phyloP scores from a whole-genome alignment of 495 filamentous ascomycete species.

The Darksidea phi region DNA sequence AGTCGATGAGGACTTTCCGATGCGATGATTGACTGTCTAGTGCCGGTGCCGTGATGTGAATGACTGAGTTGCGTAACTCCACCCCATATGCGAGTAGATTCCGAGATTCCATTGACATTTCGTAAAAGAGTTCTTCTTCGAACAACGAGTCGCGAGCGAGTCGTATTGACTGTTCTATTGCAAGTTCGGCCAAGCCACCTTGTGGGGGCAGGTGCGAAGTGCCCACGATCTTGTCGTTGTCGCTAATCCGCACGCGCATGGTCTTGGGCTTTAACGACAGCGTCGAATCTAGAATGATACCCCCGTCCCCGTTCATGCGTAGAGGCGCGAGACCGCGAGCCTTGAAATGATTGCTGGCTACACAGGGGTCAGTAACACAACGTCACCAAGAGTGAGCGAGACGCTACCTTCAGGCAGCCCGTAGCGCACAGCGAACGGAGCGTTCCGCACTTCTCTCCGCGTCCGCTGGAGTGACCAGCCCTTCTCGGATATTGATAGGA shows the following conservation, averaged over 20 bases:
- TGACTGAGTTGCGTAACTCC: conserved; percentile 56
- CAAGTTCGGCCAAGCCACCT: conserved; percentile 36
- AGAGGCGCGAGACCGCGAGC: conserved; percentile 75
- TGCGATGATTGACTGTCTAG: conserved; percentile 38
- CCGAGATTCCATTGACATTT: conserved; percentile 78
- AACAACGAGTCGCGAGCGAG: conserved; percentile 85
- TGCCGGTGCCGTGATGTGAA: conserved; percentile 39
- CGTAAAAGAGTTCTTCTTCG: conserved; percentile 91
- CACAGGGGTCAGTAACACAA: conserved; percentile 7
- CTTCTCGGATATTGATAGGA: conserved; percentile 72
- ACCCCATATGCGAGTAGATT: conserved; percentile 65
- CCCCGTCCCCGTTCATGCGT: conserved; percentile 69
- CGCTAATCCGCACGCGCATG: conserved; percentile 61
- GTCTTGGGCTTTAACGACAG: conserved; percentile 56
- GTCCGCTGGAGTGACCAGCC: conserved; percentile 80
- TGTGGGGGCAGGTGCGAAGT: conserved; percentile 50
- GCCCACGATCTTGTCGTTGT: conserved; percentile 52
- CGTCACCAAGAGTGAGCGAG: not conserved
- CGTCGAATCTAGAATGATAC: conserved; percentile 70
- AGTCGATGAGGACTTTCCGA: conserved; percentile 58
- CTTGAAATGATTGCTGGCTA: conserved; percentile 71
- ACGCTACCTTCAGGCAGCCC: conserved; percentile 73
- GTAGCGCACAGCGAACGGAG: conserved; percentile 75
- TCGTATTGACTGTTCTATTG: conserved; percentile 65
- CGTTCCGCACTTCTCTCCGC: conserved; percentile 63